These are phyloP conservation scores for Mucor lusitanicus DNA, from an alignment of 371 early-diverging fungal species.

Conservation along the genomic window DNA sequence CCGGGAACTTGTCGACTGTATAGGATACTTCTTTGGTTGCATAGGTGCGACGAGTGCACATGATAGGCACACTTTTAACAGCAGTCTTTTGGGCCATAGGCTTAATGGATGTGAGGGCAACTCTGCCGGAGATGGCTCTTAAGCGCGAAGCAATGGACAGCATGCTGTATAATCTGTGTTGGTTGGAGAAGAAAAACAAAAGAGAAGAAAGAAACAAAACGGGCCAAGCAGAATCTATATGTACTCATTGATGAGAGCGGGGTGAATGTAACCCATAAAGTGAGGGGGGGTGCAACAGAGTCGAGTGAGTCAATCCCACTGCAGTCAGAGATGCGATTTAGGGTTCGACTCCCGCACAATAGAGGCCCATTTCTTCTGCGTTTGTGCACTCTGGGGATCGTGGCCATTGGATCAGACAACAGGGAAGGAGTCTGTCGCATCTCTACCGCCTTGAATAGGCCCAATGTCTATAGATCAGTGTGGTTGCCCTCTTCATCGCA, in stretches of 20 bases:
- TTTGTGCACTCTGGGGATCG: neutral
- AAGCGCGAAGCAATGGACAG: constrained; percentile 15
- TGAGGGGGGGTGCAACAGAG: neutral
- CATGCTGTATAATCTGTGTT: neutral
- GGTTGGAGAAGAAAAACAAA: neutral
- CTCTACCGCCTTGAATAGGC: neutral
- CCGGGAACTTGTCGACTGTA: constrained; percentile 58
- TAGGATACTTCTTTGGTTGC: constrained; percentile 30
- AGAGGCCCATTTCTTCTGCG: too few relatives aligned
- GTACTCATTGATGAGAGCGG: neutral
- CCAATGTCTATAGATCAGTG: neutral
- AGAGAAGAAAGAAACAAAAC: neutral
- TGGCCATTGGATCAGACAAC: neutral
- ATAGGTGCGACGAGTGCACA: constrained; percentile 17
- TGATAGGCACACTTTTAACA: neutral
- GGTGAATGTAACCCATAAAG: neutral
- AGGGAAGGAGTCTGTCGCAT: neutral
- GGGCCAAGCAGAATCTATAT: neutral
- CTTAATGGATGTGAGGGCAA: constrained; percentile 7
- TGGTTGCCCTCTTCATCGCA: neutral
- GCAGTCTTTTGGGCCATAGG: neutral
- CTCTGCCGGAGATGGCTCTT: constrained; percentile 5
- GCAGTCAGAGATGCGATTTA: neutral
- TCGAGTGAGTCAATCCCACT: neutral
- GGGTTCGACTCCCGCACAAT: neutral